Base-by-base conservation (phyloP, 352 stramenopile genomes). In the Pythium rhizo-oryzae region DNA sequence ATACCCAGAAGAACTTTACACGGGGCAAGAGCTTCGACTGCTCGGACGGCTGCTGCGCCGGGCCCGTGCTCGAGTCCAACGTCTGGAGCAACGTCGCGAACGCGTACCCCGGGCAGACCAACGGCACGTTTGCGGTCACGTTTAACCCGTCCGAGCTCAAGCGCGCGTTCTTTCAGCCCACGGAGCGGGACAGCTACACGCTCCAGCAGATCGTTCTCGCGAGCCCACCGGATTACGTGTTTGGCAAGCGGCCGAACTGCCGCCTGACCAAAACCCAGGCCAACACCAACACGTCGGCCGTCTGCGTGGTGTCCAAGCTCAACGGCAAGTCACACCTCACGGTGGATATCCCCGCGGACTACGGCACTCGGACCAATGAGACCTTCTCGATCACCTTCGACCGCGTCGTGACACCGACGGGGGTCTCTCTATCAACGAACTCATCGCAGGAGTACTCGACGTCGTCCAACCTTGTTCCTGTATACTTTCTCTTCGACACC, bases 401-500 rank as follows among this genome's bases (percentile, higher is more conserved):
- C 55, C 74, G 75, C 5, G 81, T 95, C 1, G 64, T 75, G 51
- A 95, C 87, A 0, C 87, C 87, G 0, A 81, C 71, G 0, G 87
- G 87, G 6, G 61, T 67, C 8, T 43, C 65, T 5, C 37, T 18
- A 9, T 70, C 80, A 49, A 79, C 50, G 46, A 67, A 65, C 19
- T 67, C 74, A 23, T 54, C 74, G 9, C 72, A 69, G 1, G 65
- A 80, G 25, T 90, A 81, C 68, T 84, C 86, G 56, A 84, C 82
- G 5, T 69, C 75, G 23, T 49, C 58, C 28, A 91, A 90, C 56
- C 77, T 95, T 11, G 77, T 85, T 15, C 87, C 84, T 0, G 71
- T 95, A 44, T 90, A 92, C 28, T 95, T 92, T 50, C 78, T 87
- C 47, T 93, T 91, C 64, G 83, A 92, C 62, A 78, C 92, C 67